phyloP scores from a whole-genome alignment of 495 filamentous ascomycete genomes.

The Pyrenula aspistea region DNA sequence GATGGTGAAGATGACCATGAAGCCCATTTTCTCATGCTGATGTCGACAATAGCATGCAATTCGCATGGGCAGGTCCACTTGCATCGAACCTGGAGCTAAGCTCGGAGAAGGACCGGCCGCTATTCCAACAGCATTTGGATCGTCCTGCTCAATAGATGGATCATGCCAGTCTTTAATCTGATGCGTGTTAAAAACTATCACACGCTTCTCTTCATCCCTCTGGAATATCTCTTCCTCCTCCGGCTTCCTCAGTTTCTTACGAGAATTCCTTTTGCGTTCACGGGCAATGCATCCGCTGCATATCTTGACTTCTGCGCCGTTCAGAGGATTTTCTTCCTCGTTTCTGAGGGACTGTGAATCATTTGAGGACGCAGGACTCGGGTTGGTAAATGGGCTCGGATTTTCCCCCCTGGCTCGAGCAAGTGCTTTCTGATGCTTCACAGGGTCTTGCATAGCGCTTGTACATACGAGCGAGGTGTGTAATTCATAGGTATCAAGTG shows the following conservation, averaged over 20 bases:
- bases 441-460: slow-evolving; percentile 75
- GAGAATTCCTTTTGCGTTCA: slow-evolving; percentile 73
- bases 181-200: slow-evolving; percentile 88
- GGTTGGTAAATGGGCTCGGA: slow-evolving; percentile 11
- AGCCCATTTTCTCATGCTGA: slow-evolving; percentile 82
- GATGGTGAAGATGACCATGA: slow-evolving; percentile 84
- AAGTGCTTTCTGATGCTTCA: slow-evolving; percentile 50
- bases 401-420: slow-evolving; percentile 45
- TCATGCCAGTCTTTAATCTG: slow-evolving; percentile 79
- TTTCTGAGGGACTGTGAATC: slow-evolving; percentile 16
- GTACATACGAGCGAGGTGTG: slow-evolving; percentile 75
- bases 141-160: slow-evolving; percentile 18
- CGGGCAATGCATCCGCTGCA: slow-evolving; percentile 72
- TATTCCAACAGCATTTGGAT: slow-evolving; percentile 18
- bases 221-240: slow-evolving; percentile 76
- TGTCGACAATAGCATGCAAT: slow-evolving; percentile 96
- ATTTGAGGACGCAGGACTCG: slow-evolving; percentile 19
- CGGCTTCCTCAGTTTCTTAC: slow-evolving; percentile 80
- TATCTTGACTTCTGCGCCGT: slow-evolving; percentile 77
- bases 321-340: slow-evolving; percentile 59
- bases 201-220: slow-evolving; percentile 61
- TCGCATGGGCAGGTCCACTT: slow-evolving; percentile 80
- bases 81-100: slow-evolving; percentile 49
- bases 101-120: slow-evolving; percentile 18
- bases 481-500: slow-evolving; percentile 67